Evolutionary conservation across 208 protist species (phyloP).

Genomic region (Trichomonas tenax): DNA sequence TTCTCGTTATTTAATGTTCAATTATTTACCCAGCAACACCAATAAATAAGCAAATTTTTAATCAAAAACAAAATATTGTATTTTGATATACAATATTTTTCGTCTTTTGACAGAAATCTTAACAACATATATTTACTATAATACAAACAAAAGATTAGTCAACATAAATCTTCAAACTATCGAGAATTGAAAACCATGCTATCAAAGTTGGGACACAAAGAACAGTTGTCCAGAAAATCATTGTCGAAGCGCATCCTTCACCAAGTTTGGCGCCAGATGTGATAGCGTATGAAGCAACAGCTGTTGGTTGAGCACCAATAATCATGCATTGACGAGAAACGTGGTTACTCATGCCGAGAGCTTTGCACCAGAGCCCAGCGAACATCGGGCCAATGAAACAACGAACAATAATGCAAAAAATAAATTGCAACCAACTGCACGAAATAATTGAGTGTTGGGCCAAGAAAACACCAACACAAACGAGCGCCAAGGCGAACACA

Average conservation of each 20-base stretch:
- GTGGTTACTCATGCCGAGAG: background rate
- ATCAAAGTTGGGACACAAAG: background rate
- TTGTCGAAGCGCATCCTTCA: background rate
- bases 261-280: background rate
- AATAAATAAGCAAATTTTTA: background rate
- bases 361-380: background rate
- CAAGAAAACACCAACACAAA: background rate
- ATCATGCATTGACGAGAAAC: slow-evolving; percentile 2
- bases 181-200: background rate
- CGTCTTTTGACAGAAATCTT: no score
- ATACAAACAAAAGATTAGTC: background rate
- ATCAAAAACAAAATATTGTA: background rate
- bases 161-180: background rate
- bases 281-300: background rate
- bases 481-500: background rate
- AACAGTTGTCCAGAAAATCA: slow-evolving; percentile 6
- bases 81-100: no score
- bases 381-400: background rate
- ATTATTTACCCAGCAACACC: no score
- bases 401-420: background rate
- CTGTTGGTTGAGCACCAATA: background rate
- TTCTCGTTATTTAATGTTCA: no score
- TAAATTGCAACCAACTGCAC: background rate
- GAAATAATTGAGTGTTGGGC: background rate
- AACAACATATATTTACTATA: background rate